Base-by-base conservation (phyloP, 495 filamentous ascomycete species). In the Daldinia vernicosa region DNA sequence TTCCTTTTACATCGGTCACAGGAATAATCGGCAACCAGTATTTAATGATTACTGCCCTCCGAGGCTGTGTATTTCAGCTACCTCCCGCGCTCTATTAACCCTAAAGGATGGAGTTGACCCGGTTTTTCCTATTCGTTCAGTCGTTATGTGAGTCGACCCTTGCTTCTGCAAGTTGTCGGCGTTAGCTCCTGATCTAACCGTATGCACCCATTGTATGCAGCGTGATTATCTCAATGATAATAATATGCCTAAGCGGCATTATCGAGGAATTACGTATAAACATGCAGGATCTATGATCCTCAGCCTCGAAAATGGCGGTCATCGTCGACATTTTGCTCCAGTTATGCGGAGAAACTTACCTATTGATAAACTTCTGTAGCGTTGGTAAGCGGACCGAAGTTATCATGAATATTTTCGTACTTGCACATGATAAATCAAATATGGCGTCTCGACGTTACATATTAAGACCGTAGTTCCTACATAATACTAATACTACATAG, bases 281-380 rank as follows among this genome's bases (percentile, higher is more conserved):
- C 32, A 59, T 63, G 50, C 53, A 59, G 52, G 63, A 32, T 67
- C n/a, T 40, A 17, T 58, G 26, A 59, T 70, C 67, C 59, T 67
- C 63, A 72, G 63, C 69, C 69, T 72, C 63, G 33, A 67, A 17
- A 30, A 67, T 55, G 45, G 33, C 33, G 19, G 47, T 56, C n/a
- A 15, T 67, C 58, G 8, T 67, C 63, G 52, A 63, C 58, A 43
- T 45, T 45, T 53, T 39, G 6, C 19, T 67, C 45, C 24, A 47
- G 30, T 22, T 30, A 47, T 60, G 60, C 45, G 50, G 69, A 58
- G 58, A 40, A 60, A 22, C 17, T 47, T 12, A 22, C 17, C 24
- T 12, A 45, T 47, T 1, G 19, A 47, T 12, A 24, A 14, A 19
- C n/a, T 47, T 24, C 14, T 19, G 43, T 47, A 8, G n/a, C 43